Base-by-base conservation (phyloP, 1,139 yeast genomes). In the Debaryomyces robertsiae region DNA sequence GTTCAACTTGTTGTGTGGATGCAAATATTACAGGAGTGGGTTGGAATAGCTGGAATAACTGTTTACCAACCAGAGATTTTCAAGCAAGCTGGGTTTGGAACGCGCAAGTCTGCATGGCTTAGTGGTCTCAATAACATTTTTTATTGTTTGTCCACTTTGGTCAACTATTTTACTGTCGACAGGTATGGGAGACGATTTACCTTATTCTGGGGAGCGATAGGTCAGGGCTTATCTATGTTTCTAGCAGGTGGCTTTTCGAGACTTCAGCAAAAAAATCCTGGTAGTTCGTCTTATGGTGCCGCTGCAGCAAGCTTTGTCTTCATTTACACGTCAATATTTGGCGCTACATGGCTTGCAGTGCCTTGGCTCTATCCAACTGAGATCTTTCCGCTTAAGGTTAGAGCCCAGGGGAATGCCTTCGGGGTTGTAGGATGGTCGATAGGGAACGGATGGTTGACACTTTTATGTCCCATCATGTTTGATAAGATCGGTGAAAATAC, bases 81-180 rank as follows among this genome's bases (percentile, higher is more conserved):
- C 48, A 47, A 47, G 2, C 67, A 64, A 44, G 64, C 69, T 6
- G 65, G 66, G 3, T 63, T 59, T 46, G 50, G 50, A 31, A 36
- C 58, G 5, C 46, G 49, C 30, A 61, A 60, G 43, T 43, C 67
- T 3, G 61, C 58, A 24, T 56, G 75, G 73, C 77, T 51, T 47
- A 79, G 81, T 52, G 84, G 82, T 62, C 75, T 77, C 29, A 74
- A 76, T 50, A 67, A 81, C 27, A 75, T 80, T 40, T 65, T 77
- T 38, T 82, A 82, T 49, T 73, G 82, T 10, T 51, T 79, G 18
- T 73, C 79, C 41, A 77, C 86, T 24, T 64, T 77, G 47, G 78
- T 81, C 14, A 76, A 83, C 15, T 75, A 75, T 57, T 73, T 75
- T 58, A 56, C 77, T 49, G 69, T 81, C 51, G 89, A 84, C 52